A percentile compares a stretch with the other conserved stretches of the same genome.
Conservation (phyloP, 129 eudicot genomes). For the Flaveria brownii region DNA sequence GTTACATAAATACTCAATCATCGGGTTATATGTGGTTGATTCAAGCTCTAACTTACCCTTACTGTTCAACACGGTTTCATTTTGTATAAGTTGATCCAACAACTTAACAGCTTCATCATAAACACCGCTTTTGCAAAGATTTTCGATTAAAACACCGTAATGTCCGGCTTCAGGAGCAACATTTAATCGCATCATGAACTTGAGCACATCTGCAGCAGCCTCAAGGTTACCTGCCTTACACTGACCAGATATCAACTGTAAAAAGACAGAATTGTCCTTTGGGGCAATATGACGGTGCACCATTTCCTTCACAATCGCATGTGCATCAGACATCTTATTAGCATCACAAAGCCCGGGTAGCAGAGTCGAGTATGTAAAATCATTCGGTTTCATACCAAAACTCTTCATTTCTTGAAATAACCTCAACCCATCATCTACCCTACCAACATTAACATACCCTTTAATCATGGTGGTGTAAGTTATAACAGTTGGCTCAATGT, state of each 20-base stretch:
- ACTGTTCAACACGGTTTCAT: conserved; percentile 58
- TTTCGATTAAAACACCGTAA: conserved; percentile 71
- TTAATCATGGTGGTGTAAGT: conserved; percentile 88
- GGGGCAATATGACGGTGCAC: conserved; percentile 57
- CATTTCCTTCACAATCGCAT: conserved; percentile 66
- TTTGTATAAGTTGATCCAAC: conserved; percentile 71
- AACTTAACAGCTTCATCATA: conserved; percentile 75
- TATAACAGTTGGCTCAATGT: conserved; percentile 70
- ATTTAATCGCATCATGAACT: conserved; percentile 69
- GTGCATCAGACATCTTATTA: conserved; percentile 70
- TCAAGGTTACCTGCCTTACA: conserved; percentile 71
- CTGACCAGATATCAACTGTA: conserved; percentile 56
- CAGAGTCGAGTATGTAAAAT: conserved; percentile 65
- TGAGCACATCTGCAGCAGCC: conserved; percentile 83
- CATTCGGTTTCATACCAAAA: conserved; percentile 67
- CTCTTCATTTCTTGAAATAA: conserved; percentile 77
- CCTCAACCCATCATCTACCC: conserved; percentile 59
- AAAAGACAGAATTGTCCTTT: conserved; percentile 61
- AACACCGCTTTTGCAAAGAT: conserved; percentile 61
- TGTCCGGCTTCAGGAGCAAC: conserved; percentile 87
- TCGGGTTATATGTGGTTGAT: conserved; percentile 62
- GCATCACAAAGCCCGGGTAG: conserved; percentile 83
- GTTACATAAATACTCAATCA: conserved; percentile 75
- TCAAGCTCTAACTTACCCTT: conserved; percentile 58
- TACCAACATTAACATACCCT: conserved; percentile 59